Evolutionary conservation across 306 rosid genomes (phyloP).

Genomic region (Canavalia gladiata): DNA sequence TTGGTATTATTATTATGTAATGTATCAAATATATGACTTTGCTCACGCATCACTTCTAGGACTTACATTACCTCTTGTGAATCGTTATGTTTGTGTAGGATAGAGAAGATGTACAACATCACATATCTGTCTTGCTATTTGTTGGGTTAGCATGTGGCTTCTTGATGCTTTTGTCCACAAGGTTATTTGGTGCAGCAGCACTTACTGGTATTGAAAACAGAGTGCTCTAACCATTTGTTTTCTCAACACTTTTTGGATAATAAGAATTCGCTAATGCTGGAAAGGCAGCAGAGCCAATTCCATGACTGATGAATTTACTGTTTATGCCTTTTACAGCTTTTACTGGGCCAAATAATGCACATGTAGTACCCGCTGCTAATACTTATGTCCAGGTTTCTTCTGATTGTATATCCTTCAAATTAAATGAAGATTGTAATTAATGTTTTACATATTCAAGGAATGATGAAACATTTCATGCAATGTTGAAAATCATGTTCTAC

Average conservation of each 20-base stretch:
- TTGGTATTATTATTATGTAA: too few species aligned
- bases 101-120: conserved; percentile 81
- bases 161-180: conserved; percentile 76
- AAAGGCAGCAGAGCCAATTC: conserved; percentile 43
- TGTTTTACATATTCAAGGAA: conserved; percentile 25
- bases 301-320: conserved; percentile 52
- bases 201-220: conserved; percentile 70
- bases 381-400: conserved; percentile 83
- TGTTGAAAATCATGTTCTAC: conserved; percentile 15
- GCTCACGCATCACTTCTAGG: conserved; percentile 1
- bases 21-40: too few species aligned
- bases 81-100: conserved; percentile 62
- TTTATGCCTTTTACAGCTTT: conserved; percentile 70
- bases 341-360: conserved; percentile 71
- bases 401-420: conserved; percentile 1
- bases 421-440: conserved; percentile 25
- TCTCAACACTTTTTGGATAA: conserved; percentile 32
- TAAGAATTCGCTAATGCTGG: conserved; percentile 37
- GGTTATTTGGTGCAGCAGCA: conserved; percentile 72
- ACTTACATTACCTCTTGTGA: conserved; percentile 20
- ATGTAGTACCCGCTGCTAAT: conserved; percentile 84
- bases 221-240: conserved; percentile 39
- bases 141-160: conserved; percentile 84
- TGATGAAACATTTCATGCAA: not conserved
- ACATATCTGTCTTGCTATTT: conserved; percentile 73